Evolutionary conservation across 169 alveolate genomes (phyloP), one percentile per base, ranked within the genome.

Genomic region (Plasmodium gaboni): DNA sequence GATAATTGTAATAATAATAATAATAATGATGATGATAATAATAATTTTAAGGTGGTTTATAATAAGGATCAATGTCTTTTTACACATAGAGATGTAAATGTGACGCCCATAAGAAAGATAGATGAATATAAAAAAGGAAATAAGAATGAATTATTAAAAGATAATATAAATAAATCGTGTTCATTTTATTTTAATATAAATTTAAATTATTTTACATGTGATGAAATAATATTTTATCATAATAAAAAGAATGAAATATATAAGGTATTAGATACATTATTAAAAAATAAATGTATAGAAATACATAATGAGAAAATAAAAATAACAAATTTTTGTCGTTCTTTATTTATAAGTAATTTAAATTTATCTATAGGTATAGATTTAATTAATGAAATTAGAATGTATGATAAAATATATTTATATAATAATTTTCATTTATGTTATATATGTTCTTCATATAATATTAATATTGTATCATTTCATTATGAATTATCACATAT

Each of bases 361-460:
- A 83, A 71, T 5, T 24, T 48, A 68, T 55, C 80, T 19, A 28
- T 28, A 59, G 91, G 91, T 3, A 12, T 59, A 55, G 85, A 83
- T 2, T 55, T 83, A 15, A 32, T 83, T 46, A 44, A 42, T 5
- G 91, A 83, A 83, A 70, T 83, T 32, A 67, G 55, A 42, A 68
- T 6, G 9, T 83, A 67, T 28, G 83, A 83, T 8, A 51, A 26
- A 61, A 17, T 83, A 22, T 28, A 53, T 61, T 28, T 69, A 3
- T 76, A 64, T 67, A 61, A 83, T 28, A 51, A 83, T 59, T 83
- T 83, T 24, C 91, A 83, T 57, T 70, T 83, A 22, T 83, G 91
- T 59, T 83, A 83, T 26, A 26, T 83, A 8, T 83, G 91, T 60
- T 65, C 91, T 0, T 42, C 72, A 26, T 50, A 51, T 26, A 83